Percentiles rank a stretch among this genome's conserved stretches.
phyloP scores from a whole-genome alignment of 345 rosid species.

The Gossypium ekmanianum region DNA sequence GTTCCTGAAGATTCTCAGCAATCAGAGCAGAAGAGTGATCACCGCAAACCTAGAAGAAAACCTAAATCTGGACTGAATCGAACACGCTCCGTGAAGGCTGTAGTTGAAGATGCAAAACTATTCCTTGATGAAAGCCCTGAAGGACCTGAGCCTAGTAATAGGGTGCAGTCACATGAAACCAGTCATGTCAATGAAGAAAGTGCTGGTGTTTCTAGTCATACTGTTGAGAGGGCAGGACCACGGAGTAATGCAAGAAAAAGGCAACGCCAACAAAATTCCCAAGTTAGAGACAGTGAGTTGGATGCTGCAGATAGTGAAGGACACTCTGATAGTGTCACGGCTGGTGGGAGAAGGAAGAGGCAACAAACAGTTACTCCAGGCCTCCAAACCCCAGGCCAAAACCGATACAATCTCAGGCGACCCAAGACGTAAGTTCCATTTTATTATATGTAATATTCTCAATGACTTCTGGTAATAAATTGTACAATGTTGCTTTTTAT shows the following conservation, averaged over 20 bases:
- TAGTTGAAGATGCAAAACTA: conserved; percentile 52
- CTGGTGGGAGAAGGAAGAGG: conserved; percentile 64
- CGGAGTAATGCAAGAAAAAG: conserved; percentile 50
- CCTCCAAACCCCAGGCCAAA: conserved; percentile 48
- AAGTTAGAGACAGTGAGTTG: conserved; percentile 42
- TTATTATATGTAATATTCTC: conserved; percentile 1
- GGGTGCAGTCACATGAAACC: conserved; percentile 23
- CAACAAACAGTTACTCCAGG: conserved; percentile 41
- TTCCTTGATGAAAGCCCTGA: conserved; percentile 40
- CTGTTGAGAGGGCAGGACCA: conserved; percentile 29
- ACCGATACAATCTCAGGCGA: conserved; percentile 76
- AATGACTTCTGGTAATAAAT: background rate
- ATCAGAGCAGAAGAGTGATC: conserved; percentile 42
- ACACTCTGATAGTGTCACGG: conserved; percentile 52
- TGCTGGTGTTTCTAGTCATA: conserved; percentile 31
- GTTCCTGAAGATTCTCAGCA: conserved; percentile 53
- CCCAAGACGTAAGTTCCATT: conserved; percentile 55
- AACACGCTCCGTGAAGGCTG: conserved; percentile 45
- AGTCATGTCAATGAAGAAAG: conserved; percentile 26
- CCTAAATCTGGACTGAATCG: conserved; percentile 46
- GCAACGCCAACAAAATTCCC: conserved; percentile 38
- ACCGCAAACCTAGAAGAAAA: conserved; percentile 43
- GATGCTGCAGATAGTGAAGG: conserved; percentile 65
- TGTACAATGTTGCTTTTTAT: background rate
- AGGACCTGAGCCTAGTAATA: conserved; percentile 28